Conservation (phyloP, 1,139 yeast species). For the Saccharomycopsis crataegensis region DNA sequence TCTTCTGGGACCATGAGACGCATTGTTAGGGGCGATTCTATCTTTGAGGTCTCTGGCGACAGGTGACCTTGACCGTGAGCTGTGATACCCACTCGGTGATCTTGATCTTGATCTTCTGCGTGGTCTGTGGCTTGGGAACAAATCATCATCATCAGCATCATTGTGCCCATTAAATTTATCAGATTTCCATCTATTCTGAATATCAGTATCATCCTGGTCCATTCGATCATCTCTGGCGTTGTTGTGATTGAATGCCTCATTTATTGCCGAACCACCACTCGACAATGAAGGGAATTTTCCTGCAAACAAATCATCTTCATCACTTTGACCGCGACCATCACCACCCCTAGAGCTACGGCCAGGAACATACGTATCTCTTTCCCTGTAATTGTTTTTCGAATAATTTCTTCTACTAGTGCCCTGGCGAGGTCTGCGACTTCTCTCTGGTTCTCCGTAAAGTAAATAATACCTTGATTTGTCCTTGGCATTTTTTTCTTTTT, state of each 20-base stretch:
- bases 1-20: background rate
- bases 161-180: slow-evolving; percentile 9
- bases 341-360: background rate
- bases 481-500: slow-evolving; percentile 52
- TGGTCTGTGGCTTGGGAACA: slow-evolving; percentile 23
- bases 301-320: slow-evolving; percentile 20
- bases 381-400: background rate
- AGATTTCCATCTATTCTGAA: slow-evolving; percentile 14
- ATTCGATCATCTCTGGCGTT: background rate
- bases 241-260: background rate
- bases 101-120: slow-evolving; percentile 7
- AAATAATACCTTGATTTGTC: slow-evolving; percentile 60
- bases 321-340: slow-evolving; percentile 2
- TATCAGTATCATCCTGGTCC: background rate
- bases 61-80: background rate
- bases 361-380: background rate
- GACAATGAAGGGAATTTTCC: background rate
- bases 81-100: background rate
- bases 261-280: background rate
- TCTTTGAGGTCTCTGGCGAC: background rate
- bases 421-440: slow-evolving; percentile 28
- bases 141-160: slow-evolving; percentile 26
- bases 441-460: slow-evolving; percentile 68
- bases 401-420: background rate
- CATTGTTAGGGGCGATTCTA: background rate